Base-by-base conservation (phyloP, 73 alveolate genomes). In the Paramecium sonneborni region DNA sequence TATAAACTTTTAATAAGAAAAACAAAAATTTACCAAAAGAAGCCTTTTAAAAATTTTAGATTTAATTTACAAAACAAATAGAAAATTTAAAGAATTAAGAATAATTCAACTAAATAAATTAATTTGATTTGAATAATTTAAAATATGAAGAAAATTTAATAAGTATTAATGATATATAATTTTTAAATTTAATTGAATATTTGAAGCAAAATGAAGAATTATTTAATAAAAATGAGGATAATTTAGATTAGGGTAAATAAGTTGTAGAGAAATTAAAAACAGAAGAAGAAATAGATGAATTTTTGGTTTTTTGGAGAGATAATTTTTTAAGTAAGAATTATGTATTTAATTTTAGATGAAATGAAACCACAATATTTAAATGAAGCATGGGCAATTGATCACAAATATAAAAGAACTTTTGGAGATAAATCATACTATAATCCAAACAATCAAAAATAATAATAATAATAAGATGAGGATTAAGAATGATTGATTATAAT, bases 261-360 rank as follows among this genome's bases (percentile, higher is more conserved):
- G 92, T 98, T 20, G 94, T 98, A 7, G 99, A 98, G 86, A 85
- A 95, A 84, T 93, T 97, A 3, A 91, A 93, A 89, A 76, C 89
- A 67, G 97, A 94, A 57, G 94, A 95, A 24, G 87, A 56, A 20
- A 46, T 96, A 15, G 89, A 74, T 20, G 97, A 94, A 35, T 98
- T 98, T 92, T 96, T 98, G 18, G 97, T 92, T 48, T 93, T 94
- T 76, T 98, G 99, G 99, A 97, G 99, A 88, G 91, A 92, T 23
- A 92, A 95, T 79, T 98, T 98, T 89, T 24, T 79, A 79, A 79
- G 90, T 79, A 41, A 18, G 12, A 7, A 35, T 72, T 85, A 14
- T 0, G 8, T 30, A 35, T 21, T 0, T 26, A 30, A 0, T 21
- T 46, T 15, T 8, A 43, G 99, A 97, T 58, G 92, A 96, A 41